Base-by-base conservation (phyloP, 1,284 basidiomycete species). In the Ganoderma lucidum region DNA sequence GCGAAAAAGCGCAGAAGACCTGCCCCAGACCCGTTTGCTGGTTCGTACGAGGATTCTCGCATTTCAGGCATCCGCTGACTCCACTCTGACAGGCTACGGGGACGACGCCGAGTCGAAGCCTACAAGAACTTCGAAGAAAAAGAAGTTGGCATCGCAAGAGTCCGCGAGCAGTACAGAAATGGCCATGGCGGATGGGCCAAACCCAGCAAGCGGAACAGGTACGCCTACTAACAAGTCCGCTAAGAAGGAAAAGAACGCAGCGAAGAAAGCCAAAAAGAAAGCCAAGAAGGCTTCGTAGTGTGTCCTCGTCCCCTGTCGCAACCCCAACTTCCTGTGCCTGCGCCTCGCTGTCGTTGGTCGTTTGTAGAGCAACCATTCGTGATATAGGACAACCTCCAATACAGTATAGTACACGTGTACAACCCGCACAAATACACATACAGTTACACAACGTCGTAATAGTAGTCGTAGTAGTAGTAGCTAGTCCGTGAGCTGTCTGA, bases 1-100 rank as follows among this genome's bases (percentile, higher is more conserved):
- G 68, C 68, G 14, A 81, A 78, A 51, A 90, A 86, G 76, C 84
- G 87, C 56, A 85, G 85, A 76, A 82, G 89, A 71, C 82, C 84
- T 53, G 80, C 79, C 0, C 78, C 90, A 55, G 91, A 93, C 79
- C 88, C 88, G 9, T 92, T 92, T 74, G 85, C 87, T 70, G 90
- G 92, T 89, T 77, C 60, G 81, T 75, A n/a, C n/a, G 19, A 5
- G 35, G 63, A 9, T 65, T n/a, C 23, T 41, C 2, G 37, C 17
- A 58, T 2, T 15, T 10, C 39, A 56, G n/a, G 67, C 19, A 28
- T 30, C 15, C 32, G 62, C 53, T 64, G n/a, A 68, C 42, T 67
- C 62, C 56, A 14, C 10, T 19, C 23, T n/a, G 2, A 19, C 68
- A 84, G 84, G 80, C 23, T 79, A 81, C 60, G 76, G 78, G 30